Evolutionary conservation across 331 rosid species (phyloP).

Genomic region (Malus hybrid): DNA sequence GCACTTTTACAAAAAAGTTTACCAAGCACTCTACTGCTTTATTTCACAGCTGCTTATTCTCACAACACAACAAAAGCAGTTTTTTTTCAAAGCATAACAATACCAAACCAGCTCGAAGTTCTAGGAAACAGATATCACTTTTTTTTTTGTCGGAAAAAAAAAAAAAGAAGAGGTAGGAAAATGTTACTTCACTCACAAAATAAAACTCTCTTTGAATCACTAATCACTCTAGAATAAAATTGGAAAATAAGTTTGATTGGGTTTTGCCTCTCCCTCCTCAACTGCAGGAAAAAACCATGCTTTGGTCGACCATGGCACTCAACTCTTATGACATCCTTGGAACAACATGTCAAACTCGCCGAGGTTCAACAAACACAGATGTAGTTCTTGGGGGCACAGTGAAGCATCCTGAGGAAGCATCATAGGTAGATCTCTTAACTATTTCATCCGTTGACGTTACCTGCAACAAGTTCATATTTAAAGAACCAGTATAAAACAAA

Average conservation of each 20-base stretch:
- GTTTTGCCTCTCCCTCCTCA: not conserved
- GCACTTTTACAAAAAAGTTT: no score
- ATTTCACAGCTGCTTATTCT: no score
- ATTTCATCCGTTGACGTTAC: constrained; percentile 44
- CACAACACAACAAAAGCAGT: no score
- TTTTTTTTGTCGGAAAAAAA: no score
- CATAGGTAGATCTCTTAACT: constrained; percentile 55
- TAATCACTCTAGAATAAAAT: not conserved
- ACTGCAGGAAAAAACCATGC: not conserved
- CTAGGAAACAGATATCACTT: no score
- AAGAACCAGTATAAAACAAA: not conserved
- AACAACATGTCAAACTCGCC: constrained; percentile 12
- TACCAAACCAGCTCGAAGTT: no score
- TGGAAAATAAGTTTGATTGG: not conserved
- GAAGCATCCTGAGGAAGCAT: constrained; percentile 59
- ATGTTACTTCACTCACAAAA: no score
- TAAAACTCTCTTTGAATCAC: no score
- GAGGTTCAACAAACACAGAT: constrained; percentile 68
- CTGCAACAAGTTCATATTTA: constrained; percentile 27
- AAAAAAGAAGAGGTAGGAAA: no score
- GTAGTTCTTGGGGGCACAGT: constrained; percentile 61
- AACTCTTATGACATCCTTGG: not conserved
- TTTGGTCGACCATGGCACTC: not conserved
- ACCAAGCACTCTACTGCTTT: no score
- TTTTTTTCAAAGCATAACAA: no score